A percentile compares a stretch with the other conserved stretches of the same genome.
Conservation (phyloP, 2,329 filamentous ascomycete species). For the Apiospora hydei region DNA sequence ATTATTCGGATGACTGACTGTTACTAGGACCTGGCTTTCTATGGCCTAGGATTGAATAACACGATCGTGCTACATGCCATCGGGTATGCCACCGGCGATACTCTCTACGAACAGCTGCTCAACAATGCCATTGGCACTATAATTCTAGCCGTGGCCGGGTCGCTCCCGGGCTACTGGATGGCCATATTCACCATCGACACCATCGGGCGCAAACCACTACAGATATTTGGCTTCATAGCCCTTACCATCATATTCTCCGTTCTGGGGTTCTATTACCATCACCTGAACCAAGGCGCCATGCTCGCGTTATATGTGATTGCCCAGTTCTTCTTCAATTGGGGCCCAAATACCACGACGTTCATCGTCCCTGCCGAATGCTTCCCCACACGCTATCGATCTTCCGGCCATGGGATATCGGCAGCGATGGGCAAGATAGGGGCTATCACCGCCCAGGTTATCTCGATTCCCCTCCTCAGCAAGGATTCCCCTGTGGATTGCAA, state of each 20-base stretch:
- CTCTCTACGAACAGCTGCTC: constrained; percentile 72
- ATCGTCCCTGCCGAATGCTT: constrained; percentile 71
- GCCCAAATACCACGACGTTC: constrained; percentile 72
- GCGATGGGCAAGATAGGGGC: constrained; percentile 73
- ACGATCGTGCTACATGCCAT: constrained; percentile 74
- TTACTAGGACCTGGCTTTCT: constrained; percentile 68
- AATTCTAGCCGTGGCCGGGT: constrained; percentile 78
- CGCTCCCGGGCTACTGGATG: constrained; percentile 82
- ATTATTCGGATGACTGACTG: constrained; percentile 28
- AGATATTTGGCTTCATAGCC: constrained; percentile 67
- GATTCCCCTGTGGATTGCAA: constrained; percentile 59
- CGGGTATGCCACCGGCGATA: constrained; percentile 69
- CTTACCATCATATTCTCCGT: constrained; percentile 68
- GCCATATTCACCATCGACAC: constrained; percentile 77
- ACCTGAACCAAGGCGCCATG: constrained; percentile 55
- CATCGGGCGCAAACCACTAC: constrained; percentile 79
- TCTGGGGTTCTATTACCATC: constrained; percentile 66
- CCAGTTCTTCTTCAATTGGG: constrained; percentile 73
- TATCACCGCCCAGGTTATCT: constrained; percentile 71
- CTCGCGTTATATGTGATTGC: constrained; percentile 69
- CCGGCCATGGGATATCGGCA: constrained; percentile 70
- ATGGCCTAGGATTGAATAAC: constrained; percentile 79
- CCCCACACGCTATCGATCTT: constrained; percentile 68
- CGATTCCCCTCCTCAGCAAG: constrained; percentile 66
- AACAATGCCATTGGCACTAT: constrained; percentile 80